phyloP scores from a whole-genome alignment of 768 basidiomycete species.

The Pisolithus albus region DNA sequence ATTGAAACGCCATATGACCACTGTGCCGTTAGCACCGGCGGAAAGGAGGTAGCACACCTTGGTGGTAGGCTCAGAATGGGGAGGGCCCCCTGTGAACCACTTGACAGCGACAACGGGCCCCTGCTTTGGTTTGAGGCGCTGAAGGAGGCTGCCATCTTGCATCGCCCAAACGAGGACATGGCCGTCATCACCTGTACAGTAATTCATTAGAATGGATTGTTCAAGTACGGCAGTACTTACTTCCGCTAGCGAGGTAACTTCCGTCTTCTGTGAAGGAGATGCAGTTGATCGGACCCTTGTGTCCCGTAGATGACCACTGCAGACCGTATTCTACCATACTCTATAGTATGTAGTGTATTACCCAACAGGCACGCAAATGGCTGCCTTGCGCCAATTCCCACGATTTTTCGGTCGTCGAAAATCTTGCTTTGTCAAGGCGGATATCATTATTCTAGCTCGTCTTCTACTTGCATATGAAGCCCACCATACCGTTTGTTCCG shows the following conservation, averaged over 20 bases:
- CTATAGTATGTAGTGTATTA: too few species aligned
- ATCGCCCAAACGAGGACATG: conserved; percentile 1
- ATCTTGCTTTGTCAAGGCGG: too few species aligned
- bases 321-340: conserved; percentile 1
- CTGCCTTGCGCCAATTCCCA: too few species aligned
- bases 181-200: neutral
- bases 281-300: conserved; percentile 1
- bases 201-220: neutral
- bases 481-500: neutral
- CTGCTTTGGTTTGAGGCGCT: neutral
- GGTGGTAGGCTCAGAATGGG: neutral
- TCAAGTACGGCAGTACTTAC: neutral
- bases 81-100: neutral
- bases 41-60: neutral
- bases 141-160: neutral
- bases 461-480: too few species aligned
- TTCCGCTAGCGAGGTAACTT: neutral
- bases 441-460: too few species aligned
- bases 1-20: conserved; percentile 1
- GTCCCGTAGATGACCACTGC: neutral
- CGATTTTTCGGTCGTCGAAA: too few species aligned
- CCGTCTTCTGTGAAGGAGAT: conserved; percentile 1
- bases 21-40: neutral
- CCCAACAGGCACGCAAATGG: too few species aligned
- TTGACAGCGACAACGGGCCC: neutral